These are phyloP conservation scores for Cladorrhinum sp. DNA, from an alignment of 2,329 filamentous ascomycete species.

Conservation along the genomic window DNA sequence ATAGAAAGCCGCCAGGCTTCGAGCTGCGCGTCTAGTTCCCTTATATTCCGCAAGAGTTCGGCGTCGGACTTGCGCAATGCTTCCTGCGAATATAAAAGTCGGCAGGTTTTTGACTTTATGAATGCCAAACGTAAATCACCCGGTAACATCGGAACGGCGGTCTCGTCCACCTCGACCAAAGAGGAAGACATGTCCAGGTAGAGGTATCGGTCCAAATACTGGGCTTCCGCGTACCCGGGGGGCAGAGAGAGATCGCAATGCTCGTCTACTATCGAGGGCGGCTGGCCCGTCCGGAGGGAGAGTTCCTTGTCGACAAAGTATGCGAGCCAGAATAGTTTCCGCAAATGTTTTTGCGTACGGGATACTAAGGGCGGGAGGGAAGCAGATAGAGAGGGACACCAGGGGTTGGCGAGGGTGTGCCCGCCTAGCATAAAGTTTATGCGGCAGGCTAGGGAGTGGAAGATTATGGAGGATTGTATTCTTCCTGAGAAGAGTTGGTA, in stretches of 20 bases:
- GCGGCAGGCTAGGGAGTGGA: constrained; percentile 44
- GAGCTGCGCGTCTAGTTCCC: constrained; percentile 55
- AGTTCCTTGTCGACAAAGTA: constrained; percentile 57
- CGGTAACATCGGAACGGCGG: constrained; percentile 37
- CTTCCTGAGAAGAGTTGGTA: constrained; percentile 46
- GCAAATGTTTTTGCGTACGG: constrained; percentile 34
- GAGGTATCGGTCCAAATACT: constrained; percentile 24
- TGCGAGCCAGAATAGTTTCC: constrained; percentile 52
- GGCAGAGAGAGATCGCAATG: constrained; percentile 53
- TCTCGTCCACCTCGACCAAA: constrained; percentile 23
- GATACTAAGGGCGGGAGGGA: constrained; percentile 12
- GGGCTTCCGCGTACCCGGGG: constrained; percentile 36
- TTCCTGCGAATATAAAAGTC: constrained; percentile 47
- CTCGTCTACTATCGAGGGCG: constrained; percentile 48
- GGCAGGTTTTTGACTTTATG: constrained; percentile 50
- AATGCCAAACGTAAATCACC: constrained; percentile 48
- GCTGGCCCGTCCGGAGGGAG: constrained; percentile 50
- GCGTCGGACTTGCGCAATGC: constrained; percentile 51
- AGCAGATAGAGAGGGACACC: constrained; percentile 1
- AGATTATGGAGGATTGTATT: constrained; percentile 44
- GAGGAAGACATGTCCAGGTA: constrained; percentile 2
- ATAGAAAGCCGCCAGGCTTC: constrained; percentile 53
- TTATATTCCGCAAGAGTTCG: constrained; percentile 52
- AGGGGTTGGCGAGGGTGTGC: constrained; percentile 33
- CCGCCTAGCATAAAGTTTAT: constrained; percentile 49